Evolutionary conservation across 495 filamentous ascomycete species (phyloP).

Genomic region (Penicillium arizonense): DNA sequence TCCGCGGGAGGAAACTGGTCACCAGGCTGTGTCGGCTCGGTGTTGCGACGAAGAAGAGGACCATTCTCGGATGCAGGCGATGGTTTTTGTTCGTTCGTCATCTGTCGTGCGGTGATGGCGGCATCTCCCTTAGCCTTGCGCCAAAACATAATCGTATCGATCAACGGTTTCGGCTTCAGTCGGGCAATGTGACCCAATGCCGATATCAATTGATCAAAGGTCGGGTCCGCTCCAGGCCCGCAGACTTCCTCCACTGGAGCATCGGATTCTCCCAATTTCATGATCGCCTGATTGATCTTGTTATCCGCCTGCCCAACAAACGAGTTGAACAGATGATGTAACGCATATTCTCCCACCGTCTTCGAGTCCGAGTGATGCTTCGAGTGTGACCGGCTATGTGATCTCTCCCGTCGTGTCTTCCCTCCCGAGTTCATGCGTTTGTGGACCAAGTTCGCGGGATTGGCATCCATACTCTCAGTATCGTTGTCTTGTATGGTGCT

Average conservation of each 20-base stretch:
- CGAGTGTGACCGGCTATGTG: constrained; percentile 81
- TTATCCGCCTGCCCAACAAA: constrained; percentile 82
- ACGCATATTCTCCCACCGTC: constrained; percentile 92
- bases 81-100: constrained; percentile 58
- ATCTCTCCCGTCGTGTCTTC: constrained; percentile 65
- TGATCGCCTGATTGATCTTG: constrained; percentile 84
- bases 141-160: constrained; percentile 97
- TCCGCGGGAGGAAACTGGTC: constrained; percentile 30
- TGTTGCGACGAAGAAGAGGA: constrained; percentile 49
- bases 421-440: constrained; percentile 52
- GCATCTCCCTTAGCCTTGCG: constrained; percentile 91
- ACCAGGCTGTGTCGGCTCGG: constrained; percentile 46
- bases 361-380: constrained; percentile 74
- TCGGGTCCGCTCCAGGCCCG: constrained; percentile 80
- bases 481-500: constrained; percentile 45
- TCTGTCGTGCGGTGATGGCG: constrained; percentile 58
- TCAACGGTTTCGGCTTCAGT: constrained; percentile 90
- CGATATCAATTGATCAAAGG: constrained; percentile 93
- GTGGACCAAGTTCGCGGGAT: constrained; percentile 28
- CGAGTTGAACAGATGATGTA: constrained; percentile 94
- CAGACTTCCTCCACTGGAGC: constrained; percentile 84
- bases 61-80: constrained; percentile 37
- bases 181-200: constrained; percentile 92
- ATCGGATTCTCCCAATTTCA: constrained; percentile 69
- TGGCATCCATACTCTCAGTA: constrained; percentile 19